Evolutionary conservation across 2,329 filamentous ascomycete genomes (phyloP).

Genomic region (Ceratocystis colombiana): DNA sequence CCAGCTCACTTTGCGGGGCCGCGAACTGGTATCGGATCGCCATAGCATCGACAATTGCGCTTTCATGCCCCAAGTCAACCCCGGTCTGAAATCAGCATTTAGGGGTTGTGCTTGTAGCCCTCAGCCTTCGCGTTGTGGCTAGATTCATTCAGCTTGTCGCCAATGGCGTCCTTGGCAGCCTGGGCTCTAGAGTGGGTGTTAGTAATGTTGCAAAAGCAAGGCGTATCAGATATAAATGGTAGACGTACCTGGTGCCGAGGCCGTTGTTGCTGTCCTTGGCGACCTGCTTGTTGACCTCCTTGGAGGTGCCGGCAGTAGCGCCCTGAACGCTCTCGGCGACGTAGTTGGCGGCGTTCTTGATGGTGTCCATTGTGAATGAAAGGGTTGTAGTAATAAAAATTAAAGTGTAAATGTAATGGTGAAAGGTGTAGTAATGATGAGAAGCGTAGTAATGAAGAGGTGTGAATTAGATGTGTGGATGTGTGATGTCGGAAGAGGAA

Average conservation of each 20-base stretch:
- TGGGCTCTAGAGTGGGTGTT: slow-evolving; percentile 31
- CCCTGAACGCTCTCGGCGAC: slow-evolving; percentile 56
- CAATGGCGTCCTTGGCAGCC: slow-evolving; percentile 42
- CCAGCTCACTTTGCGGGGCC: neutral
- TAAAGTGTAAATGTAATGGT: slow-evolving; percentile 26
- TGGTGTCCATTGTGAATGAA: slow-evolving; percentile 41
- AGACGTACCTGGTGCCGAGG: slow-evolving; percentile 44
- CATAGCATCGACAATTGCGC: neutral
- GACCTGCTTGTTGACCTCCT: slow-evolving; percentile 61
- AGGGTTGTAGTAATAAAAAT: slow-evolving; percentile 28
- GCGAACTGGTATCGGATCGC: neutral
- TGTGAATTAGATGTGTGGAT: neutral
- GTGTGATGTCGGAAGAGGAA: neutral
- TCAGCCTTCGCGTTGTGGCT: slow-evolving; percentile 37
- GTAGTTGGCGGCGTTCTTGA: slow-evolving; percentile 57
- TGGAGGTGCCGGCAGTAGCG: slow-evolving; percentile 46
- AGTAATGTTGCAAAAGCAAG: slow-evolving; percentile 27
- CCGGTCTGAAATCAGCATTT: neutral
- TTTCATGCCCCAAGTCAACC: neutral
- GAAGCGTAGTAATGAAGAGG: neutral
- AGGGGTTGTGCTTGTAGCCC: slow-evolving; percentile 34
- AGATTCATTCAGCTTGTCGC: slow-evolving; percentile 40
- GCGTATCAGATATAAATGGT: too few species aligned
- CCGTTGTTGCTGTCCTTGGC: slow-evolving; percentile 52
- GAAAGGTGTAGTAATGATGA: slow-evolving; percentile 10